Percentiles rank a stretch among this genome's conserved stretches.
These are phyloP conservation scores for Pythium scleroteichum DNA, from an alignment of 352 stramenopile genomes.

Conservation along the genomic window DNA sequence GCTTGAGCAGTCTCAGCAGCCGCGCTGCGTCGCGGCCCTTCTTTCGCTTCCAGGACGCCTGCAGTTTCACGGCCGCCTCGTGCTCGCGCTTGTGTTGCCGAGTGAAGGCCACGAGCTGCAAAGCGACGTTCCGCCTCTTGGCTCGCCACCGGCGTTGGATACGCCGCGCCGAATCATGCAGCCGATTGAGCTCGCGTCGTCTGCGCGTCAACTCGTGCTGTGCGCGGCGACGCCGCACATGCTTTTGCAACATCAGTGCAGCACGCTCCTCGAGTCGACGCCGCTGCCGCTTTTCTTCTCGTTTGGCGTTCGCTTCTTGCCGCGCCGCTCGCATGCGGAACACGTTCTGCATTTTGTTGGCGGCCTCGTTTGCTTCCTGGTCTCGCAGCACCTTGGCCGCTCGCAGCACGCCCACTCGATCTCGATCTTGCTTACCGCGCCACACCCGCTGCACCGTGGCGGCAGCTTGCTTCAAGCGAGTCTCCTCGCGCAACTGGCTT, in stretches of 20 bases:
- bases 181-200: conserved; percentile 25
- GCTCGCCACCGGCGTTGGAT: conserved; percentile 62
- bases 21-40: conserved; percentile 41
- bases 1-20: conserved; percentile 42
- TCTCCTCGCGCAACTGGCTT: conserved; percentile 8
- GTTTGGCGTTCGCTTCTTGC: conserved; percentile 33
- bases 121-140: conserved; percentile 40
- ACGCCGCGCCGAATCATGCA: conserved; percentile 35
- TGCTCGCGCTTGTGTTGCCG: conserved; percentile 39
- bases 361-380: conserved; percentile 42
- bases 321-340: conserved; percentile 52
- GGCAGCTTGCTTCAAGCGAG: conserved; percentile 30
- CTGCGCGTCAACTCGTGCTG: conserved; percentile 39
- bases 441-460: conserved; percentile 78
- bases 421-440: conserved; percentile 50
- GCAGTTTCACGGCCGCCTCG: conserved; percentile 48
- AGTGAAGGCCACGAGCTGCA: conserved; percentile 44
- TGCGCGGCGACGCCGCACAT: conserved; percentile 40
- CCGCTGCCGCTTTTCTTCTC: conserved; percentile 37
- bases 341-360: conserved; percentile 61
- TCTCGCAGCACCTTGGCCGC: conserved; percentile 36
- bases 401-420: conserved; percentile 28
- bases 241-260: conserved; percentile 42
- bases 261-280: conserved; percentile 41
- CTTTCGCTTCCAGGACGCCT: conserved; percentile 61